Base-by-base conservation (phyloP, 768 basidiomycete genomes). In the Boletus vermiculosoides region DNA sequence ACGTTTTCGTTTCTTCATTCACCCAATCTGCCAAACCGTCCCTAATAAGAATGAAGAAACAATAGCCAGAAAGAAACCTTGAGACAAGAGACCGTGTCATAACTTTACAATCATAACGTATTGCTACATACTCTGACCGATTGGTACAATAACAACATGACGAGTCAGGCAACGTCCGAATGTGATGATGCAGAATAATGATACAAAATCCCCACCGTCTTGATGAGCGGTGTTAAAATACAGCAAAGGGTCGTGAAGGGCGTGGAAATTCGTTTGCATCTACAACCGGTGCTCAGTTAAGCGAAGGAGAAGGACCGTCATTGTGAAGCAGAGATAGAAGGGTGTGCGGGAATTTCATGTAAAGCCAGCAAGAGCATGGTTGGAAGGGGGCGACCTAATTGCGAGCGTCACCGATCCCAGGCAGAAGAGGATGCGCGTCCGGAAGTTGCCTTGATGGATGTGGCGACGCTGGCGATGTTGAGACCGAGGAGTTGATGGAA, bases 51-150 rank as follows among this genome's bases (percentile, higher is more conserved):
- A 23, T 28, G 48, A 52, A 41, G 34, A 33, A 40, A 36, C 9
- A 22, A 28, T 23, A 12, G 30, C 47, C 45, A 59, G 34, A 49
- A 15, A 40, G 51, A 23, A 59, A 40, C 44, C 45, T 33, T 50
- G 44, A 22, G 49, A 56, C 45, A 56, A 63, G 52, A 70, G 46
- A 48, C 53, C 44, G 47, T 58, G 60, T 23, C 70, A 61, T 73
- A 71, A 45, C 34, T 69, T 72, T 73, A 72, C 72, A 73, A 51
- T 50, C 68, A 71, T 73, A 73, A 72, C 59, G 71, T 72, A 72
- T 63, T 52, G 72, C 71, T 72, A 72, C 72, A 72, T 67, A 64
- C 57, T 59, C 58, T 55, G 55, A 56, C 58, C 50, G 40, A 58
- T 55, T 42, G 61, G 57, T 66, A 70, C 52, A 63, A 62, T 63